A percentile compares a stretch with the other conserved stretches of the same genome.
Conservation (phyloP, 768 basidiomycete species). For the Termitomyces sp. region DNA sequence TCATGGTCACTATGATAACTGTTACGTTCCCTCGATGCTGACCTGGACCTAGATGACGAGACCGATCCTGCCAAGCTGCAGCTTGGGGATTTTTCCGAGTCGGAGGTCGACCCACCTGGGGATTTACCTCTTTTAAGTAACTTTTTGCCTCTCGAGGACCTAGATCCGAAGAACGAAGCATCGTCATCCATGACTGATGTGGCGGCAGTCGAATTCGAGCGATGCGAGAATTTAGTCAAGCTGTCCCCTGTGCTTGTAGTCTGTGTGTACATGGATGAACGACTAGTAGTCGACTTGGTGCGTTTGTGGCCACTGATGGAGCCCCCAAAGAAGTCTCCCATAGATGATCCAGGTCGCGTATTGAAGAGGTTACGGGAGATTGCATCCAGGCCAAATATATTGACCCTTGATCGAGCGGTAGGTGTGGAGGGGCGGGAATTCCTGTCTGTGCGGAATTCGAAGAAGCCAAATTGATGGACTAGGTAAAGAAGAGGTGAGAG, state of each 20-base stretch:
- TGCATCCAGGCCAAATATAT: conserved; percentile 87
- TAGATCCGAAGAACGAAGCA: conserved; percentile 38
- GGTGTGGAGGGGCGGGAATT: conserved; percentile 84
- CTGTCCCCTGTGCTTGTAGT: conserved; percentile 67
- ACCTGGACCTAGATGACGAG: conserved; percentile 32
- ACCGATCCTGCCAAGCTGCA: conserved; percentile 29
- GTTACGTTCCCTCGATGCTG: conserved; percentile 39
- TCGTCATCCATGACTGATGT: conserved; percentile 62
- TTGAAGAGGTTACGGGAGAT: conserved; percentile 89
- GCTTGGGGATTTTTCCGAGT: conserved; percentile 42
- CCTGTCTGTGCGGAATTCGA: conserved; percentile 76
- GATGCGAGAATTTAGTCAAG: conserved; percentile 66
- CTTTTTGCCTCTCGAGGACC: conserved; percentile 48
- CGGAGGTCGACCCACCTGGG: conserved; percentile 35
- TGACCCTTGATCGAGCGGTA: conserved; percentile 70
- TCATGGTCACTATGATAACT: conserved; percentile 41
- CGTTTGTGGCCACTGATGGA: conserved; percentile 67
- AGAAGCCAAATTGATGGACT: conserved; percentile 90
- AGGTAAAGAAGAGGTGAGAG: conserved; percentile 7
- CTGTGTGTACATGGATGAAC: conserved; percentile 69
- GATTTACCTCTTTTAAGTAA: conserved; percentile 39
- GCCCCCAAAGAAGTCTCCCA: conserved; percentile 74
- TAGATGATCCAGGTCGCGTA: conserved; percentile 59
- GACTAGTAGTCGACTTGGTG: conserved; percentile 65
- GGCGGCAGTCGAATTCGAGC: conserved; percentile 69